These are phyloP conservation scores for Eurotiales sp. DNA, from an alignment of 2,329 filamentous ascomycete genomes.

Conservation along the genomic window DNA sequence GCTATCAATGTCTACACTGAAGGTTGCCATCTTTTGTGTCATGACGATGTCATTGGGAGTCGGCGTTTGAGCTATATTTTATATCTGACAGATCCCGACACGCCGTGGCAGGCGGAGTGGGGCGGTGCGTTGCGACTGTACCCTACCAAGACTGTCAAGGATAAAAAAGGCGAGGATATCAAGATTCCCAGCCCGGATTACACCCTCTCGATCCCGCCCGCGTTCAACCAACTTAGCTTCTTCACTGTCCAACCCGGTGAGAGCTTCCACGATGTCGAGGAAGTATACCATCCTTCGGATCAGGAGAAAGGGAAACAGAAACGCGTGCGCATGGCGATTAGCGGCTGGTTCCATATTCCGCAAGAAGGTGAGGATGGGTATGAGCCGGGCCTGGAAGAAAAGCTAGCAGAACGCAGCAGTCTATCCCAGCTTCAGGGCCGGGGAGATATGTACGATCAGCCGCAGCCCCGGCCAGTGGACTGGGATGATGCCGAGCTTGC, in stretches of 20 bases:
- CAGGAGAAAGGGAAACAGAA: slow-evolving; percentile 58
- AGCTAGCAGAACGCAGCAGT: slow-evolving; percentile 82
- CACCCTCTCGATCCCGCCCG: slow-evolving; percentile 80
- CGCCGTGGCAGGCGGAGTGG: slow-evolving; percentile 85
- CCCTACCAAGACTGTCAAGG: slow-evolving; percentile 63
- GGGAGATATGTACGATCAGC: slow-evolving; percentile 82
- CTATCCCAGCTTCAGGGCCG: slow-evolving; percentile 90
- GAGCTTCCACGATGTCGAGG: slow-evolving; percentile 98
- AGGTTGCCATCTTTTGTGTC: slow-evolving; percentile 90
- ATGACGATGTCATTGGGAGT: slow-evolving; percentile 98
- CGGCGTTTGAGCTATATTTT: slow-evolving; percentile 94
- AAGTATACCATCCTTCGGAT: slow-evolving; percentile 74
- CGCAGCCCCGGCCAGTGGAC: slow-evolving; percentile 58
- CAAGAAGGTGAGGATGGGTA: slow-evolving; percentile 92
- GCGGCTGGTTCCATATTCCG: slow-evolving; percentile 98
- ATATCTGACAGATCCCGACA: slow-evolving; percentile 89
- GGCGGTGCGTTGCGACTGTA: slow-evolving; percentile 88
- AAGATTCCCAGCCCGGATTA: slow-evolving; percentile 76
- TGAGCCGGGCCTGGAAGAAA: slow-evolving; percentile 81
- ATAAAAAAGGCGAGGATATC: slow-evolving; percentile 68
- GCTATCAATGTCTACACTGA: slow-evolving; percentile 98
- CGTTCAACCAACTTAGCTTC: slow-evolving; percentile 97
- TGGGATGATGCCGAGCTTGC: slow-evolving; percentile 38
- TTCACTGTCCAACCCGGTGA: slow-evolving; percentile 98
- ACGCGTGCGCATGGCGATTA: slow-evolving; percentile 88